Evolutionary conservation across 805 yeast genomes (phyloP), one percentile per base, ranked within the genome.

Genomic region (Yarrowia hollandica): DNA sequence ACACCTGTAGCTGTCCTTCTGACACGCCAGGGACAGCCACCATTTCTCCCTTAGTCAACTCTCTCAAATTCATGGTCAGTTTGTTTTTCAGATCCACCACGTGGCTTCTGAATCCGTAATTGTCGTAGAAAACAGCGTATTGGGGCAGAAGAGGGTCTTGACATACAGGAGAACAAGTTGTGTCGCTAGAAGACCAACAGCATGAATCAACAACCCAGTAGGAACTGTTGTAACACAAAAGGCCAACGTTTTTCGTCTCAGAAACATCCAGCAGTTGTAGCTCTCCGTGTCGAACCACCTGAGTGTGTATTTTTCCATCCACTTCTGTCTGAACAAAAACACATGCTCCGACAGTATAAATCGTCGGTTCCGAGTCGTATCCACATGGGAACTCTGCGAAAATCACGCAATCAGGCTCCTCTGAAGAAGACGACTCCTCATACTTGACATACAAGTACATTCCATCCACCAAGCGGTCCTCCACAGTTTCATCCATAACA

Each of bases 111-210:
- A 44, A 44, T 5, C 54, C 54, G 19, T 44, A 44, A 15, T 30
- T 31, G 19, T 44, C 54, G 54, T 44, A 44, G 8, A 44, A 44
- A 12, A 44, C 54, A 0, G 54, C 54, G 19, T 21, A 44, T 11
- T 44, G 54, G 9, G 54, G 37, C 6, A 14, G 19, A 5, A 14
- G 28, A 21, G 54, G 54, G 19, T 44, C 54, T 26, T 44, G 54
- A 9, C 54, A 44, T 21, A 44, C 54, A 5, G 54, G 54, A 21
- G 54, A 44, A 44, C 54, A 44, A 2, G 38, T 14, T 12, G 54
- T 30, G 15, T 44, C 37, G n/a, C n/a, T 30, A 1, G 18, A n/a
- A 8, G 54, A 44, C 54, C 54, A 44, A 12, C 54, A 44, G 9
- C 54, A 30, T 21, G 38, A 30, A 15, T 44, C 54, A 1, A 44